Evolutionary conservation across 768 basidiomycete species (phyloP).

Genomic region (Panus rudis): DNA sequence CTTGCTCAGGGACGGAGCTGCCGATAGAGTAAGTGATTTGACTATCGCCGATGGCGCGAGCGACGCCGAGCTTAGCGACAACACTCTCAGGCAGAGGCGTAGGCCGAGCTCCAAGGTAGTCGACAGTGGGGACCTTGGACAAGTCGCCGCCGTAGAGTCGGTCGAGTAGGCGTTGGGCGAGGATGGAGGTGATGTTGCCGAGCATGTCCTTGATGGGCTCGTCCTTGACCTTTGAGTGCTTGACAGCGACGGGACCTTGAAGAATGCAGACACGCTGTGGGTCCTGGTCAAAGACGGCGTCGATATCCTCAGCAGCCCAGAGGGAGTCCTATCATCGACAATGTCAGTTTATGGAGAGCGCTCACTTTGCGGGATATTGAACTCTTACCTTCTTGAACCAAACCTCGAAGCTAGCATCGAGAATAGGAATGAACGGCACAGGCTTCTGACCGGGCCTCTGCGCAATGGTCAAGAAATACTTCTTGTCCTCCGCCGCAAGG

Average conservation of each 20-base stretch:
- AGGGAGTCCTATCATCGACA: constrained; percentile 74
- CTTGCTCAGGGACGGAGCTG: constrained; percentile 45
- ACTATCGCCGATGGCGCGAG: constrained; percentile 34
- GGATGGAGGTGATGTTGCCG: constrained; percentile 74
- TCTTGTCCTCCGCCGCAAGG: constrained; percentile 87
- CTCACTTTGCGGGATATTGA: not conserved
- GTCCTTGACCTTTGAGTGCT: constrained; percentile 81
- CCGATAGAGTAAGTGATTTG: constrained; percentile 46
- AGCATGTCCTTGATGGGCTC: constrained; percentile 92
- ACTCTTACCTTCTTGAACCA: constrained; percentile 96
- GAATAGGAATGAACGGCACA: constrained; percentile 93
- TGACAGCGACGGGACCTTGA: constrained; percentile 93
- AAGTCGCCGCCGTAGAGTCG: constrained; percentile 72
- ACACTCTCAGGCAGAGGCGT: constrained; percentile 28
- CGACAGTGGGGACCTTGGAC: constrained; percentile 68
- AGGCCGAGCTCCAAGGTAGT: constrained; percentile 68
- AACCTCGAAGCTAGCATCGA: constrained; percentile 89
- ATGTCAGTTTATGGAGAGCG: constrained; percentile 7
- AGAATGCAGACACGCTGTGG: constrained; percentile 97
- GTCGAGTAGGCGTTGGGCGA: constrained; percentile 74
- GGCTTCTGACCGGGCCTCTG: constrained; percentile 98
- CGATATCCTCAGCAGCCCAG: constrained; percentile 97
- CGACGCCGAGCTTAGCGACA: constrained; percentile 35
- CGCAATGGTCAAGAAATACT: constrained; percentile 92
- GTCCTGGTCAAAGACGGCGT: constrained; percentile 98